Evolutionary conservation across 176 grass and related monocot genomes (phyloP), one percentile per base, ranked within the genome.

Genomic region (Phoenix roebelenii): DNA sequence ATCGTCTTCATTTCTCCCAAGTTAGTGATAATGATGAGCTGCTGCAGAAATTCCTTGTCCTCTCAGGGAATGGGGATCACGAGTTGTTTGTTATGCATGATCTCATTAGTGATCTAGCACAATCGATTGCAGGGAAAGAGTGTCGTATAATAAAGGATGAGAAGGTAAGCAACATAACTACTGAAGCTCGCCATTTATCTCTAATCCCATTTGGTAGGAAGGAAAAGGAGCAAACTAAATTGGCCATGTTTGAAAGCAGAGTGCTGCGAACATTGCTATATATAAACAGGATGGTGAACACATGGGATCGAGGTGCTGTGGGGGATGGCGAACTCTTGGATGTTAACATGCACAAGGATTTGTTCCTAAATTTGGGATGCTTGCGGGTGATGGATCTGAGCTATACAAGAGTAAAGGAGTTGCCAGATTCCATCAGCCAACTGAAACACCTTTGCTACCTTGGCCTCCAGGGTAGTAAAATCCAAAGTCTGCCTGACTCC

Each of bases 401-500:
- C 5, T 3, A 5, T 5, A 9, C 50, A 5, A 35, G 44, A 14
- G 0, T 62, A 32, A 32, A 2, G 7, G 29, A 61, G 20, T 53
- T 69, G 4, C 66, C 55, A 2, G 19, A 50, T 64, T 64, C 61
- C 18, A 64, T 49, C 9, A 15, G 29, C n/a, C 5, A 10, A 5
- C 29, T 64, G 23, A 64, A 64, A 14, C 30, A 64, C 20, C 39
- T 64, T 22, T 17, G 39, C 14, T 23, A 69, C 48, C 54, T 77
- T 62, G 24, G 22, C 35, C 29, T 52, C 48, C 5, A 1, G 5
- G 5, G 0, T 0, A 15, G 0, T 49, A 4, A 7, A 1, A 9
- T 44, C 14, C 4, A 17, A 56, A 64, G 3, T 30, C 28, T 64
- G 23, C 15, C 18, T 49, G 52, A 68, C 4, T 19, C 9, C 22